Evolutionary conservation across 345 rosid species (phyloP), one percentile per base, ranked within the genome.

Genomic region (Crucihimalaya himalaica): DNA sequence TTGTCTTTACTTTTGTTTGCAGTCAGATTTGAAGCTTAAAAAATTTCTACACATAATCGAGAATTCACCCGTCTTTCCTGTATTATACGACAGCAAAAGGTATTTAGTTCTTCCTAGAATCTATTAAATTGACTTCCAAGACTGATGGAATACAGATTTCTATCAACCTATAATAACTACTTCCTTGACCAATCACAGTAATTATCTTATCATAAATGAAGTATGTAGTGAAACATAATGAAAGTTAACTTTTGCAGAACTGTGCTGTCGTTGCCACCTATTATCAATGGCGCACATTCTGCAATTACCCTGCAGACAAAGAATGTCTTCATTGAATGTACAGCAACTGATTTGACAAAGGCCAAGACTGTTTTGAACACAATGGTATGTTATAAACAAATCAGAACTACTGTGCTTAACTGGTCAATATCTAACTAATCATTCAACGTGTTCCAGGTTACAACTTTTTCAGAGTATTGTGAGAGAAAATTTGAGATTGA

Each of bases 271-370:
- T 70, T 90, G 62, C 98, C 98, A 0, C 99, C 99, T 66, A 87
- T 95, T 74, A 95, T 95, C 65, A 92, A 95, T 82, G 84, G 98
- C 74, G 96, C 96, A 58, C 97, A 92, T 81, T 95, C 97, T 28
- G 98, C 98, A 63, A 92, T 95, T 63, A 86, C 88, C 66, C 80
- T 92, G 56, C 84, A 90, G 86, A 95, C 99, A 23, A 90, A 86
- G 82, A 95, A 92, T 81, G 91, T 95, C 74, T 84, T 95, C 76
- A 86, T 92, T 73, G 99, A 95, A 74, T 95, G 99, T 79, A 92
- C 98, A 18, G 98, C 97, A 59, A 92, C 89, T 13, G 99, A 95
- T 79, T 79, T 92, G 79, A 90, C 96, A 4, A 92, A 90, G 90
- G 99, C 99, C 71, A 92, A 85, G 75, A 85, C 83, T 80, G 97